Conservation (phyloP, 345 rosid species). For the Pistacia integerrima region DNA sequence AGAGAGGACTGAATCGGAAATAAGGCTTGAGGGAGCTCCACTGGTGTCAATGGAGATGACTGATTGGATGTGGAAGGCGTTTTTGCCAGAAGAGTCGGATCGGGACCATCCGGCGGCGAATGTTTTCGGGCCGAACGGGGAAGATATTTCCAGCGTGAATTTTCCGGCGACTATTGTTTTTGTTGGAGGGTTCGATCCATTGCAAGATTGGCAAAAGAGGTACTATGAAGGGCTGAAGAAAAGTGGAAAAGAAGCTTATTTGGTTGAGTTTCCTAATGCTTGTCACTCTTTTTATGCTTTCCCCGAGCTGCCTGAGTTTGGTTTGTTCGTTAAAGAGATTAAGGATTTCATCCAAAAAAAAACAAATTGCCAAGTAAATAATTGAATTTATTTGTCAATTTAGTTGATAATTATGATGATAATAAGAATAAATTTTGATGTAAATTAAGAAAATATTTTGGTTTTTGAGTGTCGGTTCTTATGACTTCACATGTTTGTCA, state of each 20-base stretch:
- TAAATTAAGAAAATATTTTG: too few relatives aligned
- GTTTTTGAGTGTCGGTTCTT: too few relatives aligned
- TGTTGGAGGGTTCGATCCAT: conserved; percentile 9
- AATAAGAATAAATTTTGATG: too few relatives aligned
- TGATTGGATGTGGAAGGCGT: conserved; percentile 23
- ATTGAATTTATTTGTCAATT: neutral
- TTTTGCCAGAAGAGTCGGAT: conserved; percentile 20
- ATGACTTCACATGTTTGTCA: too few relatives aligned
- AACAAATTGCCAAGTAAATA: neutral
- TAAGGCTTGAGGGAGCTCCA: neutral
- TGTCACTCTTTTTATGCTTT: conserved; percentile 22
- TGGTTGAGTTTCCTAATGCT: conserved; percentile 3
- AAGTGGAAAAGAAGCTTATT: conserved; percentile 26
- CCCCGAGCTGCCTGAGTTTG: conserved; percentile 29
- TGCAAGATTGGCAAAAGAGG: conserved; percentile 25
- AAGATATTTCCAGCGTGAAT: conserved; percentile 11
- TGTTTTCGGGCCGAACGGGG: neutral
- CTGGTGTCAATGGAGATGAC: neutral
- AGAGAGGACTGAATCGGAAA: conserved; percentile 27
- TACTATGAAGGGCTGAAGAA: conserved; percentile 29
- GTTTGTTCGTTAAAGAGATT: conserved; percentile 19
- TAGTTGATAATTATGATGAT: too few relatives aligned
- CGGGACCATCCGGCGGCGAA: neutral
- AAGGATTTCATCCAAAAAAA: conserved; percentile 17
- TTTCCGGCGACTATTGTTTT: conserved; percentile 11